Evolutionary conservation across 2,329 filamentous ascomycete genomes (phyloP), one percentile per base, ranked within the genome.

Genomic region (Blastomyces silverae): DNA sequence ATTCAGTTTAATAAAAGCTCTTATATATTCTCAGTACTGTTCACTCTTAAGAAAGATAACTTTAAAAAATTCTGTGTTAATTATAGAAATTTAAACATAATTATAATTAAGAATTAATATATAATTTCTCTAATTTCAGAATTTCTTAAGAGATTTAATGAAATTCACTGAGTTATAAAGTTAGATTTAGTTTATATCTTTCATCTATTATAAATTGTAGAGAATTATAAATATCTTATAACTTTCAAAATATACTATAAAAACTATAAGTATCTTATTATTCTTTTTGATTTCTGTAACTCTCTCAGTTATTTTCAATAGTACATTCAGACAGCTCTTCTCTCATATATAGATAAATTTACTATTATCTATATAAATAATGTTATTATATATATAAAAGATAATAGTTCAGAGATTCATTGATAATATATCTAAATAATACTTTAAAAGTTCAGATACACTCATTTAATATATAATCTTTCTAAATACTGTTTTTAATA

Each of bases 401-500:
- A n/a, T n/a, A n/a, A n/a, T n/a, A n/a, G n/a, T n/a, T n/a, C n/a
- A n/a, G n/a, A n/a, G n/a, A n/a, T n/a, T n/a, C n/a, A n/a, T n/a
- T n/a, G n/a, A n/a, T n/a, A n/a, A n/a, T n/a, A n/a, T n/a, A n/a
- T n/a, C n/a, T n/a, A n/a, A n/a, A n/a, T n/a, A n/a, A n/a, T n/a
- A n/a, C n/a, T n/a, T n/a, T n/a, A n/a, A n/a, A n/a, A n/a, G n/a
- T n/a, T n/a, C n/a, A n/a, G n/a, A n/a, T n/a, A n/a, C n/a, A n/a
- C n/a, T n/a, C n/a, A n/a, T n/a, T n/a, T n/a, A n/a, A 44, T 75
- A 48, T 67, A 75, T 66, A 64, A 75, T 65, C 71, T 75, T n/a
- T 28, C 28, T 39, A 57, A 57, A 13, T 57, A 15, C 25, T 3
- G 34, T 10, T 57, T 57, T 20, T 15, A n/a, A 1, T 4, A 37